These are phyloP conservation scores for Boletellus ananiceps DNA, from an alignment of 768 basidiomycete genomes.

Conservation along the genomic window DNA sequence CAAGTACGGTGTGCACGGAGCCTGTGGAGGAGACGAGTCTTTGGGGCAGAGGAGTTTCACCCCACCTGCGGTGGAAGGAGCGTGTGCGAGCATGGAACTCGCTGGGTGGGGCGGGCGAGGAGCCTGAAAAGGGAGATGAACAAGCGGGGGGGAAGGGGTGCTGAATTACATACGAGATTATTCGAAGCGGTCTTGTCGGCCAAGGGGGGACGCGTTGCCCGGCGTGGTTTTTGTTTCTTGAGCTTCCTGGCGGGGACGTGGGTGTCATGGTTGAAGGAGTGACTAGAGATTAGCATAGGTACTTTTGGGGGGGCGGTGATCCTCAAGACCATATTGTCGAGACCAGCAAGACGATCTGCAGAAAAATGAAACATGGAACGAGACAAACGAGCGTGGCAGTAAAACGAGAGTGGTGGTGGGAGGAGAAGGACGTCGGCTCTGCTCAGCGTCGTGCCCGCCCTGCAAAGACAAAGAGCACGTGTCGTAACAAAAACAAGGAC, in stretches of 20 bases:
- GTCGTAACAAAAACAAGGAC: constrained; percentile 9
- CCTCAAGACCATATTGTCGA: constrained; percentile 37
- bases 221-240: constrained; percentile 17
- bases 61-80: constrained; percentile 6
- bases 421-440: constrained; percentile 1
- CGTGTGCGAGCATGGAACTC: constrained; percentile 16
- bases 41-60: constrained; percentile 2
- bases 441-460: constrained; percentile 13
- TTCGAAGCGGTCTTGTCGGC: constrained; percentile 29
- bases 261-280: constrained; percentile 13
- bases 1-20: constrained; percentile 2
- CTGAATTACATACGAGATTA: constrained; percentile 27
- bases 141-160: background rate
- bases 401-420: background rate
- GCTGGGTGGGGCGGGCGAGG: constrained; percentile 10
- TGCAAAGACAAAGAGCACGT: constrained; percentile 8
- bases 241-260: constrained; percentile 22
- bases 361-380: constrained; percentile 34
- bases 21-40: constrained; percentile 11
- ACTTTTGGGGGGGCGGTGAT: constrained; percentile 28
- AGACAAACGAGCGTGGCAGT: constrained; percentile 11
- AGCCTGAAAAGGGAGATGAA: constrained; percentile 14
- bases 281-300: constrained; percentile 26
- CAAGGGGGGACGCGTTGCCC: constrained; percentile 29
- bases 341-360: constrained; percentile 40